phyloP scores from a whole-genome alignment of 2,329 filamentous ascomycete genomes.

The Fusarium robinianum region DNA sequence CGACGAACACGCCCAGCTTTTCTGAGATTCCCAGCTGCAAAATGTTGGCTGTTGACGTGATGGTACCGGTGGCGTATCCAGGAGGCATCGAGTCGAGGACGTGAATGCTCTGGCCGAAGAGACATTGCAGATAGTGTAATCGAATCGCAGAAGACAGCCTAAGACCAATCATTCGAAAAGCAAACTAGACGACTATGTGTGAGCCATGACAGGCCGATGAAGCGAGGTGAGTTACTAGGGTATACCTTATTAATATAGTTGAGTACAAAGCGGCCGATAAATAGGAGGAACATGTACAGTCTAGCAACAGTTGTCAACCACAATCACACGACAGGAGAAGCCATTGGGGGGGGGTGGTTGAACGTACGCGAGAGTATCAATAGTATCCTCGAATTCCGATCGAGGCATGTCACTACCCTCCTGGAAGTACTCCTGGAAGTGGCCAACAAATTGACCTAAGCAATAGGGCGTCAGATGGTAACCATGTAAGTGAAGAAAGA shows the following conservation, averaged over 20 bases:
- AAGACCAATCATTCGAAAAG: slow-evolving; percentile 65
- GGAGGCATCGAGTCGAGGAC: slow-evolving; percentile 69
- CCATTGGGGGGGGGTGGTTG: too few relatives aligned
- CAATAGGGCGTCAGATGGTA: neutral
- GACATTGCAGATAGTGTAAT: slow-evolving; percentile 64
- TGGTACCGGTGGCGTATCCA: slow-evolving; percentile 64
- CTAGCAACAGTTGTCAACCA: slow-evolving; percentile 39
- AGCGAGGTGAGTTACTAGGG: neutral
- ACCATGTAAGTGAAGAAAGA: too few relatives aligned
- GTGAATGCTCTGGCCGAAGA: slow-evolving; percentile 69
- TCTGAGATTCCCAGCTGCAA: slow-evolving; percentile 69
- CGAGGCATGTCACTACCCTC: slow-evolving; percentile 38
- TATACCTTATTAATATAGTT: slow-evolving; percentile 63
- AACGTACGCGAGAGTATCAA: slow-evolving; percentile 53
- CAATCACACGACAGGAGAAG: neutral
- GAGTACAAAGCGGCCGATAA: slow-evolving; percentile 66
- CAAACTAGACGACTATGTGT: slow-evolving; percentile 50
- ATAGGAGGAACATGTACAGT: slow-evolving; percentile 72
- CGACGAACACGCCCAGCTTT: slow-evolving; percentile 63
- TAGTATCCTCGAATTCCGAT: slow-evolving; percentile 45
- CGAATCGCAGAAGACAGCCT: slow-evolving; percentile 65
- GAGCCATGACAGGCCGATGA: neutral
- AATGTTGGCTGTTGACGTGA: slow-evolving; percentile 66
- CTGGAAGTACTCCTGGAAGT: slow-evolving; percentile 52
- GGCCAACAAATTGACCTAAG: slow-evolving; percentile 51